Percentiles rank a stretch among this genome's conserved stretches.
Evolutionary conservation across 441 rosid genomes (phyloP).

Genomic region (Euphorbia celastroides): DNA sequence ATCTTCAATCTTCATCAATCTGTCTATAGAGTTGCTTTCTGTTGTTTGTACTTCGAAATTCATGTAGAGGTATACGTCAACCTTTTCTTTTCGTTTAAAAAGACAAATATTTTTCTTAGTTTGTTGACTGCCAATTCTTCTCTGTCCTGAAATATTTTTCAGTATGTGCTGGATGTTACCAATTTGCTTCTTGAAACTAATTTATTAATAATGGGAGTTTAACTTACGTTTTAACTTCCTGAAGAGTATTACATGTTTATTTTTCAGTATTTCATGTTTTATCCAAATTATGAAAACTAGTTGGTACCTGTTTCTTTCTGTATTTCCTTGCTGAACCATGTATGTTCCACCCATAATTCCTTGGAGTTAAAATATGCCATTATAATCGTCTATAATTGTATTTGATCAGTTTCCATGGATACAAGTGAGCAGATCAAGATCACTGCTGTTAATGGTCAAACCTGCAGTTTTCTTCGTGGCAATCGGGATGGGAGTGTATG

Average conservation of each 20-base stretch:
- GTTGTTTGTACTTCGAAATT: background rate
- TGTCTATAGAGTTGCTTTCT: background rate
- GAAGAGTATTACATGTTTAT: too few relatives aligned
- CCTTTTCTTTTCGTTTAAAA: background rate
- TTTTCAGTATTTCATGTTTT: background rate
- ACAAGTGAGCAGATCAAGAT: constrained; percentile 90
- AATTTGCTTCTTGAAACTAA: too few relatives aligned
- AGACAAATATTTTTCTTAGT: background rate
- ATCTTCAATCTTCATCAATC: background rate
- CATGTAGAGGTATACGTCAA: background rate
- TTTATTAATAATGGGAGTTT: too few relatives aligned
- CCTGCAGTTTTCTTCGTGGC: constrained; percentile 73
- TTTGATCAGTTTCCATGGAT: constrained; percentile 86
- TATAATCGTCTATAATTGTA: background rate
- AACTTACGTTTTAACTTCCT: too few relatives aligned
- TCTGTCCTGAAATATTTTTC: too few relatives aligned
- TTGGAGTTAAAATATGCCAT: background rate
- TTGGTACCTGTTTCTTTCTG: background rate
- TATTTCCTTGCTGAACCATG: background rate
- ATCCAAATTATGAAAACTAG: background rate
- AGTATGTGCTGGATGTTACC: too few relatives aligned
- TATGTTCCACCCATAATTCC: background rate
- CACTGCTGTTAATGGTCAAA: constrained; percentile 67
- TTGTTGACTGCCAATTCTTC: background rate
- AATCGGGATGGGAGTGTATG: constrained; percentile 76